Percentiles rank a stretch among this genome's conserved stretches.
These are phyloP conservation scores for Paramecium tetraurelia DNA, from an alignment of 73 alveolate genomes.

Conservation along the genomic window DNA sequence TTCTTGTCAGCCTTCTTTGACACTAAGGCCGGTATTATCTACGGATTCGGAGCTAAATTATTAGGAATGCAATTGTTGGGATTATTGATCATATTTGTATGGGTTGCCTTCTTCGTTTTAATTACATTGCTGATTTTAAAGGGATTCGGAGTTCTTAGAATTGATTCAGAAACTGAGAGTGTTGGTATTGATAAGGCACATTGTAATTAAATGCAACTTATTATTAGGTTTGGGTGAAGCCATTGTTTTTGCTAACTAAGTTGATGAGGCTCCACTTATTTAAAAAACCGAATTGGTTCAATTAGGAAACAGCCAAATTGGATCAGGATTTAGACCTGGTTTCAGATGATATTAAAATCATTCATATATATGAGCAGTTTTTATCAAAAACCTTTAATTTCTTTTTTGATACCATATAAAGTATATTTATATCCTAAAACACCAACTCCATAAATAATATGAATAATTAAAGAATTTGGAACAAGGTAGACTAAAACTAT, in stretches of 20 bases:
- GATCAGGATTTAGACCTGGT: slow-evolving; percentile 25
- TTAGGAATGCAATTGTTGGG: slow-evolving; percentile 35
- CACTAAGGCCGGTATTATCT: slow-evolving; percentile 9
- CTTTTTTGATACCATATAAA: background rate
- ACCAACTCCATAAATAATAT: background rate
- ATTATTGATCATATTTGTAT: background rate
- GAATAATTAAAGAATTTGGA: slow-evolving; percentile 21
- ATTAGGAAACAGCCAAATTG: background rate
- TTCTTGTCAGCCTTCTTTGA: slow-evolving; percentile 15
- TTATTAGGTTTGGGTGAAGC: slow-evolving; percentile 27
- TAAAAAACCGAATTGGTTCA: background rate
- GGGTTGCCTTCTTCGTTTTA: slow-evolving; percentile 48
- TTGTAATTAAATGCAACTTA: background rate
- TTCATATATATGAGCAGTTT: background rate
- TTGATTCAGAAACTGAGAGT: background rate
- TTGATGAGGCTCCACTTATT: background rate
- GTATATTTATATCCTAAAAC: background rate
- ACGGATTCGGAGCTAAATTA: background rate
- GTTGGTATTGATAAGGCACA: slow-evolving; percentile 37
- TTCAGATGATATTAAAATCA: background rate
- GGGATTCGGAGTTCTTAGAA: slow-evolving; percentile 36
- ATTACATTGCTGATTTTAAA: slow-evolving; percentile 3
- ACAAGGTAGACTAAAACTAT: background rate
- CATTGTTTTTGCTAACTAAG: background rate
- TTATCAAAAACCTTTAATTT: background rate